Conservation (phyloP, 768 basidiomycete species). For the Mrakia frigida region DNA sequence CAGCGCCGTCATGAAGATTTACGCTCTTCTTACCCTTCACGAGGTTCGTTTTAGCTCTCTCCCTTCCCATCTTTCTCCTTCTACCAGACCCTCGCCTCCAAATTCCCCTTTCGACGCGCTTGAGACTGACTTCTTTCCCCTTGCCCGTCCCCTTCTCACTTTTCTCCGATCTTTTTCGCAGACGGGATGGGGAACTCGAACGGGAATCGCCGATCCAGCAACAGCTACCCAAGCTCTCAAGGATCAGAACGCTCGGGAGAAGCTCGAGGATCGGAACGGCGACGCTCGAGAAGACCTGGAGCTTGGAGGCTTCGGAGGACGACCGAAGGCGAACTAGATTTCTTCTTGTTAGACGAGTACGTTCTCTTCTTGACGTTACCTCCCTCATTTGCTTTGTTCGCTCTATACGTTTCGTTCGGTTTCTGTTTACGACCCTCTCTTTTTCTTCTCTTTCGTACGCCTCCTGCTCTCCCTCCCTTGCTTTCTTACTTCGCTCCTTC, state of each 20-base stretch:
- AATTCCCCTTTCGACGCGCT: too few relatives aligned
- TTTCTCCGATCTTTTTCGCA: constrained; percentile 39
- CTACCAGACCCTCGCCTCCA: constrained; percentile 63
- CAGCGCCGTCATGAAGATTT: constrained; percentile 81
- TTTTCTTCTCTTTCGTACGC: background rate
- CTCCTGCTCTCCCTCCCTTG: background rate
- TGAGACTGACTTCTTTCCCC: too few relatives aligned
- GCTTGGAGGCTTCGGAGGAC: constrained; percentile 35
- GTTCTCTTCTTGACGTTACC: background rate
- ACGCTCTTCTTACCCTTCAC: constrained; percentile 82
- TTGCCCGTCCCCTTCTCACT: too few relatives aligned
- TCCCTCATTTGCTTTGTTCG: background rate
- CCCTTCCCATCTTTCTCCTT: constrained; percentile 1
- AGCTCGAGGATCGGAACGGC: constrained; percentile 35
- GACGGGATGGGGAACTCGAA: constrained; percentile 94
- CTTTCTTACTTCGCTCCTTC: background rate
- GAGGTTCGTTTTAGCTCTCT: constrained; percentile 53
- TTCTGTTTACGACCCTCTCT: background rate
- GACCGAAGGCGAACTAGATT: constrained; percentile 12
- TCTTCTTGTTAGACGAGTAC: background rate
- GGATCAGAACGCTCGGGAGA: constrained; percentile 34
- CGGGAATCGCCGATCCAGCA: constrained; percentile 73
- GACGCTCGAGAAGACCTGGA: constrained; percentile 40
- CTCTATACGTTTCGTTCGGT: too few relatives aligned
- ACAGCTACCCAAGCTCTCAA: constrained; percentile 1